Evolutionary conservation across 1,139 yeast genomes (phyloP), one percentile per base, ranked within the genome.

Genomic region (Geotrichum citri-aurantii): DNA sequence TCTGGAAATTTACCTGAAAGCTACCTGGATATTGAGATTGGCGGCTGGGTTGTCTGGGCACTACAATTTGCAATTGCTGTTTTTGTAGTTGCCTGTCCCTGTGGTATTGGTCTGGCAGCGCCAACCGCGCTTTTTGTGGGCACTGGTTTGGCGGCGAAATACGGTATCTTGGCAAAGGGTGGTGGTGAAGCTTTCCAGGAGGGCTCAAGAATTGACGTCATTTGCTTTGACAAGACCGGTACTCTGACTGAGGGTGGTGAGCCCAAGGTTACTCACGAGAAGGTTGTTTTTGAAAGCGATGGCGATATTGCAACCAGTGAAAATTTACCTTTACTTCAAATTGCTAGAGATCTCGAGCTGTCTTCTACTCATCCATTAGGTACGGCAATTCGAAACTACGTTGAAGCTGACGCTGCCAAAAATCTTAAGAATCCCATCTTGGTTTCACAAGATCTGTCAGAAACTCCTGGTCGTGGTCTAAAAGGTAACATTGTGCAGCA

Each of bases 121-220:
- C 96, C 96, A 1, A 88, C 96, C 2, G 96, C 96, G 0, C 79
- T 89, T 37, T 88, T 87, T 85, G 95, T 89, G 4, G 96, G 96
- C 19, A 85, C 95, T 12, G 95, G 96, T 1, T 79, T 88, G 21
- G 95, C 95, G 29, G 96, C 96, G 0, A 77, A 81, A 46, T 76
- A 83, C 68, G 95, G 95, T n/a, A 84, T 87, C 54, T 74, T 87
- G 53, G 91, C 88, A 1, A 80, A 85, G 66, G 93, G 93, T 40
- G 95, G 95, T 12, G 95, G 95, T 51, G 84, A 83, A 56, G 91
- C 93, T 1, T 86, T 87, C 68, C 92, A 87, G 71, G 90, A 87
- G 67, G 92, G 87, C 1, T 81, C 91, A 1, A 76, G 75, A 33
- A 75, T 85, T 40, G 81, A 82, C 59, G 79, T 84, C 51, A 81